Percentiles rank a stretch among this genome's conserved stretches.
Evolutionary conservation across 192 early-diverging fungal genomes (phyloP).

Genomic region (Backusella luteola): DNA sequence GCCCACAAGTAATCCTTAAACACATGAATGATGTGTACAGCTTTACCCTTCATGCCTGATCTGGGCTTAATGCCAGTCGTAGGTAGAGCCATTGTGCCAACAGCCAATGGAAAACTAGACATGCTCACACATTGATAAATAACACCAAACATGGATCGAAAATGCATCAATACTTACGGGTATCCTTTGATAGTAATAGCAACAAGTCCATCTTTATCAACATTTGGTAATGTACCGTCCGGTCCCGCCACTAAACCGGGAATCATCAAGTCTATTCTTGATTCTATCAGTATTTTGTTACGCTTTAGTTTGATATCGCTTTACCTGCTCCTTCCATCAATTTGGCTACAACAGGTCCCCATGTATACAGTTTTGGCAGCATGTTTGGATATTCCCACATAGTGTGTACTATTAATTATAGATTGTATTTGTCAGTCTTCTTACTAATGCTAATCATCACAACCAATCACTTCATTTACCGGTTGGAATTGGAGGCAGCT

Average conservation of each 20-base stretch:
- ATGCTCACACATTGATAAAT: not conserved
- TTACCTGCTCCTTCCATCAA: slow-evolving; percentile 71
- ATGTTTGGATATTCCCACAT: slow-evolving; percentile 70
- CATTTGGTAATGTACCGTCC: slow-evolving; percentile 43
- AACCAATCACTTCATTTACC: slow-evolving; percentile 34
- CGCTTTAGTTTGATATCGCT: not conserved
- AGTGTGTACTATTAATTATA: slow-evolving; percentile 58
- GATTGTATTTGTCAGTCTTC: not conserved
- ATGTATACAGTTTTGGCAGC: slow-evolving; percentile 67
- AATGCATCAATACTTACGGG: slow-evolving; percentile 32
- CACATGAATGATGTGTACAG: slow-evolving; percentile 72
- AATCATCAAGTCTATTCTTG: slow-evolving; percentile 65
- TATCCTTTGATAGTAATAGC: slow-evolving; percentile 54
- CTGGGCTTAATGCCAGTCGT: slow-evolving; percentile 45
- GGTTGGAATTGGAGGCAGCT: slow-evolving; percentile 59
- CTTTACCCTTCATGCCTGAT: slow-evolving; percentile 73
- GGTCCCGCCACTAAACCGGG: slow-evolving; percentile 61
- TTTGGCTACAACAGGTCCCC: slow-evolving; percentile 65
- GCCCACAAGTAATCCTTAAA: slow-evolving; percentile 81
- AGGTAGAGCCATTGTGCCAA: slow-evolving; percentile 64
- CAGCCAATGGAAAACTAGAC: slow-evolving; percentile 54
- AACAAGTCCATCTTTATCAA: slow-evolving; percentile 52
- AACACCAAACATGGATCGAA: not conserved
- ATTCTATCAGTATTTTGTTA: not conserved
- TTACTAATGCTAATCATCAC: not conserved